phyloP scores from a whole-genome alignment of 2,329 filamentous ascomycete genomes.

The Pseudogymnoascus sp. region DNA sequence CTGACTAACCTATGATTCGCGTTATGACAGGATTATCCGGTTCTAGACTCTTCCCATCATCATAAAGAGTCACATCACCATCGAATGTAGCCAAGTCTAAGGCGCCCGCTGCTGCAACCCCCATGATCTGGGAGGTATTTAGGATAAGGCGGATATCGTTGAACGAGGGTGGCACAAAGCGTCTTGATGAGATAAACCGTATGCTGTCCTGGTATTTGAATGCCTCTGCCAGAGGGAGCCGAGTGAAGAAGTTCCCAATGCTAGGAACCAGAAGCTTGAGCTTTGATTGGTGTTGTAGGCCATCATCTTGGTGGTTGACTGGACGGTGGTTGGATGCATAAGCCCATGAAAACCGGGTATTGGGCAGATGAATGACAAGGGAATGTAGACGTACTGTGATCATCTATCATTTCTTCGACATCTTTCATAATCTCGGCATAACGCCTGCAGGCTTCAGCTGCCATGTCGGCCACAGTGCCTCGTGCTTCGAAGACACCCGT shows the following conservation, averaged over 20 bases:
- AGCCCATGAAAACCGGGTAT: not conserved
- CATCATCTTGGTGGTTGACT: conserved; percentile 63
- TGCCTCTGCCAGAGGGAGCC: conserved; percentile 75
- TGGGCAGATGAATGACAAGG: conserved; percentile 3
- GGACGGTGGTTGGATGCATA: not conserved
- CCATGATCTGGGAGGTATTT: conserved; percentile 92
- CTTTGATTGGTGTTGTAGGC: conserved; percentile 68
- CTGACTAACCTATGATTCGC: conserved; percentile 40
- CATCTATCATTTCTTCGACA: conserved; percentile 82
- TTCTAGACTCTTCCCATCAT: conserved; percentile 74
- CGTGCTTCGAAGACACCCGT: conserved; percentile 72
- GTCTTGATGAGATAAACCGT: conserved; percentile 78
- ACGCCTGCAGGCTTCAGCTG: conserved; percentile 70
- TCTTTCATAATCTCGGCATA: conserved; percentile 95
- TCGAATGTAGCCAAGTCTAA: conserved; percentile 91
- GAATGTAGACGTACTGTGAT: conserved; percentile 59
- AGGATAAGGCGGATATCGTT: conserved; percentile 90
- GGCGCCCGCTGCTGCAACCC: conserved; percentile 63
- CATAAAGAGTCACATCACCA: conserved; percentile 93
- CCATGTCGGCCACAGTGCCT: conserved; percentile 60
- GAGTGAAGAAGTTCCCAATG: conserved; percentile 89
- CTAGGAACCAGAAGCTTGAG: conserved; percentile 85
- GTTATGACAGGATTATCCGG: conserved; percentile 69
- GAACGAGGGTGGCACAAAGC: conserved; percentile 93
- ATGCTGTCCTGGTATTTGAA: conserved; percentile 84